Evolutionary conservation across 2,329 filamentous ascomycete species (phyloP), one percentile per base, ranked within the genome.

Genomic region (Cladosporium sp.): DNA sequence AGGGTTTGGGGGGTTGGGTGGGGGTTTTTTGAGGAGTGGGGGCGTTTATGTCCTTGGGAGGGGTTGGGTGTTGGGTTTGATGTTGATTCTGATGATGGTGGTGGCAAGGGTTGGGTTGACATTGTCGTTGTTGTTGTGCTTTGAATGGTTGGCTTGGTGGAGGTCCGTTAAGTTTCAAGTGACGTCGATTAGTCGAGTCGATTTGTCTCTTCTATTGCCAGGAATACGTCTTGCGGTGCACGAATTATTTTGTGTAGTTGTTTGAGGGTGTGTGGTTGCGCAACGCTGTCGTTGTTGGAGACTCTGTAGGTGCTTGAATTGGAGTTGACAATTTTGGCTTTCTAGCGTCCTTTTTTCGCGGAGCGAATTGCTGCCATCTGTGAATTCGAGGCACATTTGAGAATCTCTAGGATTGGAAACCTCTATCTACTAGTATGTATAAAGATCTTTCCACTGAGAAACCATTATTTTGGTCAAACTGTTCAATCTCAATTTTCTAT

Each of bases 1-100:
- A 67, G 9, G 7, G 13, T 41, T 29, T 19, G 30, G 32, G 11
- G 7, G 32, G 43, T 37, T 40, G 24, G 13, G 30, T 22, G 44
- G 37, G 17, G 22, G n/a, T 20, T 43, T 11, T 11, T 6, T 7
- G 32, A n/a, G 32, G 41, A 7, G 30, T 11, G 32, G 18, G 36
- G 5, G 15, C 36, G 36, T 41, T 40, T 40, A 13, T n/a, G n/a
- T n/a, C n/a, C 29, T 34, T 34, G 32, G 32, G 32, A 17, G 32
- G 32, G 32, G 7, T n/a, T n/a, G 4, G 32, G 32, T 36, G 32
- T n/a, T 7, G 32, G 32, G 4, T 9, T 27, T 27, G 22, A 5
- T 27, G 22, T 27, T 27, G 4, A 4, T 4, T 27, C 9, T 27
- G 22, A 5, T 27, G 22, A 9, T 39, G 43, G 24, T 9, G 22